Conservation (phyloP, 805 yeast species). For the Candida ficus region DNA sequence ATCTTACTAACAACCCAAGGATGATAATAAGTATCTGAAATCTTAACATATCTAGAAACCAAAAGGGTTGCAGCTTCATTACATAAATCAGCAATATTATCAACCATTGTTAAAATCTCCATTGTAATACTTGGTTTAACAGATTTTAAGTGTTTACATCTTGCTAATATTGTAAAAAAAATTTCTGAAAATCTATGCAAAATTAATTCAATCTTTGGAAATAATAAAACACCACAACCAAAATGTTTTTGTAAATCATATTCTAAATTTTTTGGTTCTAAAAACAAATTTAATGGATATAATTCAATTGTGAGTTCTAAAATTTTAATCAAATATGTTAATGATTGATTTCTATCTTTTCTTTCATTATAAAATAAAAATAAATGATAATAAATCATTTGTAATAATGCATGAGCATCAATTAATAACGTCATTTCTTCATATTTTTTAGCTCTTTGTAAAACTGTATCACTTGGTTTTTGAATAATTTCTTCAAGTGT, state of each 20-base stretch:
- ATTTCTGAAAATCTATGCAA: constrained; percentile 19
- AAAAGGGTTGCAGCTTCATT: constrained; percentile 6
- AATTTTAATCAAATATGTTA: constrained; percentile 10
- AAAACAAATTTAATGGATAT: constrained; percentile 13
- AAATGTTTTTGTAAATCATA: constrained; percentile 19
- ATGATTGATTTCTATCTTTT: constrained; percentile 10
- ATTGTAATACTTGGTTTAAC: constrained; percentile 4
- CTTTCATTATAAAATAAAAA: constrained; percentile 17
- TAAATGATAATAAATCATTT: constrained; percentile 21
- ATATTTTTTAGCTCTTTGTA: constrained; percentile 15
- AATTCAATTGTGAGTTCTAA: constrained; percentile 5
- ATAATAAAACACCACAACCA: constrained; percentile 15
- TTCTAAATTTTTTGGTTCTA: constrained; percentile 12
- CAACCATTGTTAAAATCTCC: constrained; percentile 7
- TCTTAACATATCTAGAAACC: constrained; percentile 7
- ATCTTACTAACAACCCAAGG: constrained; percentile 23
- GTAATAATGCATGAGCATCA: constrained; percentile 14
- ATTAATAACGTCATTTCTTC: constrained; percentile 6
- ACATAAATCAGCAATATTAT: constrained; percentile 9
- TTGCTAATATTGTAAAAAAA: constrained; percentile 12
- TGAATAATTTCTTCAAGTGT: constrained; percentile 14
- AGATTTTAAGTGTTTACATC: constrained; percentile 18
- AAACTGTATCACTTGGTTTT: constrained; percentile 15
- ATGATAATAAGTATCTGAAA: constrained; percentile 23
- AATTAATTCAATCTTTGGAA: constrained; percentile 20